Evolutionary conservation across 257 asterid species (phyloP).

Genomic region (Leptodermis oblonga): DNA sequence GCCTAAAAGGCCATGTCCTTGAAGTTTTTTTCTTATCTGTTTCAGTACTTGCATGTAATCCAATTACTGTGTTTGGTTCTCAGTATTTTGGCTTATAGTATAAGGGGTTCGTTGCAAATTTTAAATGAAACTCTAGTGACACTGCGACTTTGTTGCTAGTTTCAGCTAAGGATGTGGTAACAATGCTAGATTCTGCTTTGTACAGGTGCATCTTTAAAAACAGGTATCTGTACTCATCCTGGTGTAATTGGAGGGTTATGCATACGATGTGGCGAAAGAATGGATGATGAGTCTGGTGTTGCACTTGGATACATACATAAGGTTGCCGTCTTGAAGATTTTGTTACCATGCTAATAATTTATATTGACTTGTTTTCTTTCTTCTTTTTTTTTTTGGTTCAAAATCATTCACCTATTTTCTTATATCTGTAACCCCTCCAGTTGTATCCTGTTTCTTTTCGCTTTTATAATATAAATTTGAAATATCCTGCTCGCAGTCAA

Average conservation of each 20-base stretch:
- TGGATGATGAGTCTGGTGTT: constrained; percentile 75
- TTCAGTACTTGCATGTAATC: background rate
- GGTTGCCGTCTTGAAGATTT: constrained; percentile 35
- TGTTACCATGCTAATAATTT: background rate
- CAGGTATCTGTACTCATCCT: constrained; percentile 62
- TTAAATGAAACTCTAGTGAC: constrained; percentile 7
- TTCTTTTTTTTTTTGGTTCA: constrained; percentile 3
- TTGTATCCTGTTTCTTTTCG: constrained; percentile 1
- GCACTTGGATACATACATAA: constrained; percentile 78
- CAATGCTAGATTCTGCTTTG: background rate
- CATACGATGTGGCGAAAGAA: constrained; percentile 60
- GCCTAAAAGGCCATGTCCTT: background rate
- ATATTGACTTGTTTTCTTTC: background rate
- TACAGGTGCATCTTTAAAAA: constrained; percentile 23
- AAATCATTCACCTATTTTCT: background rate
- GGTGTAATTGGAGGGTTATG: constrained; percentile 87
- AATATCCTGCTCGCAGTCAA: background rate
- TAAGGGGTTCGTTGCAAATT: background rate
- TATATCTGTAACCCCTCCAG: background rate
- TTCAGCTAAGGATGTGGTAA: background rate
- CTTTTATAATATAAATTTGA: background rate
- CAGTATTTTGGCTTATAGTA: background rate
- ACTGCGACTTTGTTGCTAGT: constrained; percentile 1
- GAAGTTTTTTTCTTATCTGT: no score
- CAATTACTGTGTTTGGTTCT: background rate